These are phyloP conservation scores for Arthrobotrys megalospora DNA, from an alignment of 2,329 filamentous ascomycete genomes.

Conservation along the genomic window DNA sequence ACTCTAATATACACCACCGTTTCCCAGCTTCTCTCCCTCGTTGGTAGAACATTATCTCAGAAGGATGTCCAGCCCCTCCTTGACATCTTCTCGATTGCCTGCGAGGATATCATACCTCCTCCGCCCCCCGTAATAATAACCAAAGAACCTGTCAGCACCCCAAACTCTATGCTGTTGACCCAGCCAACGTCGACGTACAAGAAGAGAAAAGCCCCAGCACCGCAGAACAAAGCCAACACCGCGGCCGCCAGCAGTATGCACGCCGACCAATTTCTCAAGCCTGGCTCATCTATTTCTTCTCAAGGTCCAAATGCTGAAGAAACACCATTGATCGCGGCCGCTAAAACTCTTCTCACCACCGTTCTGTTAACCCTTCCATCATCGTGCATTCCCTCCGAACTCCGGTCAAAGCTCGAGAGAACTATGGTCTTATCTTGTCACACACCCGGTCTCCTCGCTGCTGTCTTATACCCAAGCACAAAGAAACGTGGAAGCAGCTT, in stretches of 20 bases:
- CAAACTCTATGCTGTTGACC: slow-evolving; percentile 45
- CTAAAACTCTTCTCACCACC: slow-evolving; percentile 59
- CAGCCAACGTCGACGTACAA: slow-evolving; percentile 54
- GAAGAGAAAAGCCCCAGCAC: slow-evolving; percentile 51
- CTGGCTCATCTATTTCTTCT: slow-evolving; percentile 14
- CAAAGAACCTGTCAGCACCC: slow-evolving; percentile 38
- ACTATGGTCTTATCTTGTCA: slow-evolving; percentile 63
- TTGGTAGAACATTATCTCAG: slow-evolving; percentile 34
- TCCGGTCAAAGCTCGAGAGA: slow-evolving; percentile 63
- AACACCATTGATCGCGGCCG: slow-evolving; percentile 44
- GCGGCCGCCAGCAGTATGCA: slow-evolving; percentile 60
- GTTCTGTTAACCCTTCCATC: slow-evolving; percentile 60
- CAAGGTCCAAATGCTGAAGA: neutral
- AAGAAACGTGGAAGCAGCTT: slow-evolving; percentile 60
- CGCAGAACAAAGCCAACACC: slow-evolving; percentile 61
- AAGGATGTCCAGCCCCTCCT: slow-evolving; percentile 36
- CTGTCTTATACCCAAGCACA: slow-evolving; percentile 62
- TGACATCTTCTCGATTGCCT: slow-evolving; percentile 33
- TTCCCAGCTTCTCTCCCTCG: slow-evolving; percentile 28
- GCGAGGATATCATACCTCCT: slow-evolving; percentile 55
- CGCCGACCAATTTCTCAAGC: slow-evolving; percentile 62
- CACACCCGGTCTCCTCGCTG: slow-evolving; percentile 62
- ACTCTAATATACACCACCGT: slow-evolving; percentile 23
- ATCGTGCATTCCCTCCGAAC: slow-evolving; percentile 60
- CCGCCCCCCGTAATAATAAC: slow-evolving; percentile 51